A percentile compares a stretch with the other conserved stretches of the same genome.
These are phyloP conservation scores for carrot (Daucus carota) DNA, from an alignment of 129 eudicot species.

Conservation along the genomic window DH1_v3.0 NC_030382.2:36973001-36973500, in stretches of 20 bases:
- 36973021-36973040: too few species aligned
- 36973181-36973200: not conserved
- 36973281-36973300: not conserved
- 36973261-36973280: not conserved
- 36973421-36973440: not conserved
- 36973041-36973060: too few species aligned
- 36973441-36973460: not conserved
- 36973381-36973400: not conserved
- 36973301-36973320: not conserved
- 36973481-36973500: constrained; percentile 11
- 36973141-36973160: not conserved
- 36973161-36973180: not conserved
- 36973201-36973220: not conserved
- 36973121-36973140: not conserved
- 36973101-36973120: too few species aligned
- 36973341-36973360: not conserved
- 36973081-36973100: too few species aligned
- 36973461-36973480: not conserved
- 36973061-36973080: too few species aligned
- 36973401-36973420: not conserved
- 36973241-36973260: not conserved
- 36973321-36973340: not conserved
- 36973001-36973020: too few species aligned
- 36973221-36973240: not conserved
- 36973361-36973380: too few species aligned